A percentile compares a stretch with the other conserved stretches of the same genome.
phyloP scores from a whole-genome alignment of 768 basidiomycete genomes.

The Mycena amicta region DNA sequence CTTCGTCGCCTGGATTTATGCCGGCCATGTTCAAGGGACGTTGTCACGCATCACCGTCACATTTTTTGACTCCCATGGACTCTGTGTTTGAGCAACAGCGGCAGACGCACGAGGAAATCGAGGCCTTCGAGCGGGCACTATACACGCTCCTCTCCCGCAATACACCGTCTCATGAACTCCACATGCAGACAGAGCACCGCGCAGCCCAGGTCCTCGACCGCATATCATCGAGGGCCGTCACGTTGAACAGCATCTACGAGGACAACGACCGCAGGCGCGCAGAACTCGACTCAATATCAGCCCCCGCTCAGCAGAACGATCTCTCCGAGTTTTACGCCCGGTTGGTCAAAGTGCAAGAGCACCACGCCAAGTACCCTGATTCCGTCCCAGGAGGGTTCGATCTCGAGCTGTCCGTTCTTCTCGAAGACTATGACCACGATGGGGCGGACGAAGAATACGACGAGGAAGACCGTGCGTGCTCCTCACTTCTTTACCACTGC shows the following conservation, averaged over 20 bases:
- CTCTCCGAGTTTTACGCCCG: conserved; percentile 94
- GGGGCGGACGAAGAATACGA: conserved; percentile 72
- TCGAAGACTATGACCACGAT: conserved; percentile 77
- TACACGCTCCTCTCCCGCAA: conserved; percentile 79
- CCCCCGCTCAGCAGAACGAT: conserved; percentile 63
- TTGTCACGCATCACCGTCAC: conserved; percentile 50
- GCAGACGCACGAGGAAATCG: conserved; percentile 94
- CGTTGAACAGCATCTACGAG: conserved; percentile 73
- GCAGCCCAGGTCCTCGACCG: conserved; percentile 88
- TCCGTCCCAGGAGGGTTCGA: conserved; percentile 79
- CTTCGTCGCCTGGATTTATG: conserved; percentile 86
- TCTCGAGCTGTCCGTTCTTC: conserved; percentile 77
- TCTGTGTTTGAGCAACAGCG: conserved; percentile 92
- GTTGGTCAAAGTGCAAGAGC: conserved; percentile 94
- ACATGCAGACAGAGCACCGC: conserved; percentile 82
- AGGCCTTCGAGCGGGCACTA: conserved; percentile 86
- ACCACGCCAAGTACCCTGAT: conserved; percentile 95
- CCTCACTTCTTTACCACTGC: conserved; percentile 5
- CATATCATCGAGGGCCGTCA: conserved; percentile 65
- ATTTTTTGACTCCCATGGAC: conserved; percentile 71
- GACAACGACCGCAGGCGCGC: conserved; percentile 72
- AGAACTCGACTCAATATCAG: conserved; percentile 68
- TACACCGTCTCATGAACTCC: conserved; percentile 60
- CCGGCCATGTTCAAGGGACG: conserved; percentile 67
- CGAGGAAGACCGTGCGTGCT: conserved; percentile 81